Conservation (phyloP, 371 early-diverging fungal genomes). For the Phascolomyces articulosus region DNA sequence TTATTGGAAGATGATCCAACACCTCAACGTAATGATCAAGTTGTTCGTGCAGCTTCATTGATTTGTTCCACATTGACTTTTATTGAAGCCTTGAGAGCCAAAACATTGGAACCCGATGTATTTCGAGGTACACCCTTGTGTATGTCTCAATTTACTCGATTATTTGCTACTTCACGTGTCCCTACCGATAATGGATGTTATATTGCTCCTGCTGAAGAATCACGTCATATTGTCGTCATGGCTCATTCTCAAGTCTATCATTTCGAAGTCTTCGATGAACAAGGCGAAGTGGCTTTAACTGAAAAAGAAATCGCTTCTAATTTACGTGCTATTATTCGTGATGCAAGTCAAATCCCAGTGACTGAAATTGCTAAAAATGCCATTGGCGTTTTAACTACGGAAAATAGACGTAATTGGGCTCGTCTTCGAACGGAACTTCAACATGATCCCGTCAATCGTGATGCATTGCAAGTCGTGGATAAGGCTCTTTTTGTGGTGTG, state of each 20-base stretch:
- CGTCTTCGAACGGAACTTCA: conserved; percentile 43
- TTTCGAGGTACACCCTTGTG: conserved; percentile 67
- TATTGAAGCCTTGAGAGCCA: conserved; percentile 45
- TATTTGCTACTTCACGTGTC: conserved; percentile 67
- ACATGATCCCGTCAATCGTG: conserved; percentile 53
- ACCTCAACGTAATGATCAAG: conserved; percentile 52
- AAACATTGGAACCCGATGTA: conserved; percentile 65
- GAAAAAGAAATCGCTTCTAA: conserved; percentile 57
- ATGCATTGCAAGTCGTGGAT: conserved; percentile 66
- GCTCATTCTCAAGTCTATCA: conserved; percentile 68
- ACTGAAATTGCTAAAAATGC: conserved; percentile 50
- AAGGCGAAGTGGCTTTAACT: conserved; percentile 42
- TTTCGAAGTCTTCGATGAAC: conserved; percentile 66
- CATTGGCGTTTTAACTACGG: conserved; percentile 70
- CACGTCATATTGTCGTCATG: conserved; percentile 67
- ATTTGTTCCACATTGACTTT: conserved; percentile 59
- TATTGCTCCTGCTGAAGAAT: conserved; percentile 48
- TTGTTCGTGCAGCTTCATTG: conserved; percentile 52
- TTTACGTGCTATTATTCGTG: conserved; percentile 42
- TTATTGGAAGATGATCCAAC: conserved; percentile 58
- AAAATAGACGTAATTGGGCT: conserved; percentile 80
- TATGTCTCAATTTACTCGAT: conserved; percentile 67
- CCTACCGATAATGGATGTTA: conserved; percentile 58
- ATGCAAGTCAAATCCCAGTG: conserved; percentile 40
- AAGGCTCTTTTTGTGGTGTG: conserved; percentile 81